Base-by-base conservation (phyloP, 768 basidiomycete species). In the Tricholoma hemisulphureum region DNA sequence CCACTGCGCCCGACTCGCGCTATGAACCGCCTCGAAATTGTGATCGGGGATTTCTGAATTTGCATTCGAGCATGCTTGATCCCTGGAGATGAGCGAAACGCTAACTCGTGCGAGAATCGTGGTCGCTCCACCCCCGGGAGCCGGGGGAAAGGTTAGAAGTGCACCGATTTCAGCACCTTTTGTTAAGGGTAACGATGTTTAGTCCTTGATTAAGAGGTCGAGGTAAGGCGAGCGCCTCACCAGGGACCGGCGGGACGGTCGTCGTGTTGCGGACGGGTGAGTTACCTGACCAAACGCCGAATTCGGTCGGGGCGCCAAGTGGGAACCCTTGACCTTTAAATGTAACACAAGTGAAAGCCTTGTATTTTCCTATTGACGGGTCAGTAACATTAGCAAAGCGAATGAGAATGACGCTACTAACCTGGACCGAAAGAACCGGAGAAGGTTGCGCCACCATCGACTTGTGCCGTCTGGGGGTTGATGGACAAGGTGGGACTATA, bases 51-150 rank as follows among this genome's bases (percentile, higher is more conserved):
- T 83, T 63, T 88, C 86, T 43, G 78, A 73, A 59, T 84, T 80
- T 2, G 85, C 85, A 59, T 84, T 86, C 2, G 71, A 61, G 62
- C 85, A 88, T 0, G 86, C 86, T 61, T 86, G 85, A 1, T 75
- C 76, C 20, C 75, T 72, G 4, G 85, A 87, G 52, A 87, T 82
- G 61, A 87, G 79, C 0, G 85, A 86, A 6, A 88, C 79, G n/a
- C 86, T 85, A 3, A 83, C 79, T n/a, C 85, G 81, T 1, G 75
- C 83, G 20, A 85, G 73, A 57, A 88, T 81, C 1, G 76, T 72
- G 1, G 80, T 81, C 8, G 65, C 58, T 10, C 58, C 51, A n/a
- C 52, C 52, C 3, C 52, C 55, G 0, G 78, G 75, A 21, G 75
- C 71, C 5, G 78, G 81, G 1, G 65, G 65, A 70, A 84, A 85